Percentiles rank a stretch among this genome's conserved stretches.
These are phyloP conservation scores for Erysimum cheiri DNA, from an alignment of 441 rosid genomes.

Conservation along the genomic window DNA sequence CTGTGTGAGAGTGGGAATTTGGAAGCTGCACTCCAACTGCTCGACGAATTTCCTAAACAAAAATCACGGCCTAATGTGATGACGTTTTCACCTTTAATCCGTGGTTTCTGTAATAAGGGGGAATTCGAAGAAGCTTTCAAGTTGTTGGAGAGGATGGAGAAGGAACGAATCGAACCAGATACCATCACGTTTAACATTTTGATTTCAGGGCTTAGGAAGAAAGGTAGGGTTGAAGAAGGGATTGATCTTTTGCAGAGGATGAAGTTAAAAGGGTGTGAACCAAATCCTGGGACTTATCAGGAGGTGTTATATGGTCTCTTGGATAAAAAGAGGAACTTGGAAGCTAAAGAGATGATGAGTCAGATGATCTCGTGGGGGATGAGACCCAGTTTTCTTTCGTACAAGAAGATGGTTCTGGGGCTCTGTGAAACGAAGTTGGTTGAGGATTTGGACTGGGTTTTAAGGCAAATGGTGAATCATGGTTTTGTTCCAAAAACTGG, in stretches of 20 bases:
- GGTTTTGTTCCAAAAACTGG: conserved; percentile 82
- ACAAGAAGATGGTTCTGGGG: conserved; percentile 66
- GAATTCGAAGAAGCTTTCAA: conserved; percentile 62
- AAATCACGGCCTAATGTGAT: conserved; percentile 69
- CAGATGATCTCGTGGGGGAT: conserved; percentile 60
- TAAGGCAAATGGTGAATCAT: conserved; percentile 74
- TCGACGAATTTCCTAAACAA: conserved; percentile 91
- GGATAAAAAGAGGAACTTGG: conserved; percentile 57
- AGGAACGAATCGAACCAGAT: conserved; percentile 67
- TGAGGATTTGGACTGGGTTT: conserved; percentile 67
- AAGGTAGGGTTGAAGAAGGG: conserved; percentile 72
- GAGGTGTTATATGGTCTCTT: conserved; percentile 81
- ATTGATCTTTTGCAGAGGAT: conserved; percentile 62
- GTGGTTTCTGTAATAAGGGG: conserved; percentile 66
- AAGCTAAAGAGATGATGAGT: conserved; percentile 60
- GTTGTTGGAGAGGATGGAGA: conserved; percentile 74
- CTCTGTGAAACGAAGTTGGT: conserved; percentile 53
- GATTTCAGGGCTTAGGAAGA: conserved; percentile 83
- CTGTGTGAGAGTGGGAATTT: conserved; percentile 72
- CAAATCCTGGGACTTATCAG: conserved; percentile 73
- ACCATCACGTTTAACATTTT: conserved; percentile 71
- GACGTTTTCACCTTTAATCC: conserved; percentile 76
- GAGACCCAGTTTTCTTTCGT: conserved; percentile 70
- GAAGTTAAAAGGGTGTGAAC: conserved; percentile 70
- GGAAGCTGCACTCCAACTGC: conserved; percentile 69